These are phyloP conservation scores for Fusarium globosum DNA, from an alignment of 2,329 filamentous ascomycete species.

Conservation along the genomic window DNA sequence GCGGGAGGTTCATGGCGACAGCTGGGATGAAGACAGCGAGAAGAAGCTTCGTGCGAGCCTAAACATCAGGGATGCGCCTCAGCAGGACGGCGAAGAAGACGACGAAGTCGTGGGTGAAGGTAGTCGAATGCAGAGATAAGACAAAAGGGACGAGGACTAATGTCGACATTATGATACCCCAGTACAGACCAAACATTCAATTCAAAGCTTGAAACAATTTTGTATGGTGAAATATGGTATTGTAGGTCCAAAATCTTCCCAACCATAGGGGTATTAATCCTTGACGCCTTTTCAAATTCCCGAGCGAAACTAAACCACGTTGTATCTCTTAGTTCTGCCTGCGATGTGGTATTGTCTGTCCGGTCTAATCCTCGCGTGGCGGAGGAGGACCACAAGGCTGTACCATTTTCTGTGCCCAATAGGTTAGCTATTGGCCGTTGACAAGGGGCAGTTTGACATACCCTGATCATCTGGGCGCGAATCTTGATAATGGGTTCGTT, in stretches of 20 bases:
- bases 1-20: slow-evolving; percentile 66
- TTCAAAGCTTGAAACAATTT: background rate
- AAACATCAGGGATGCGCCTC: slow-evolving; percentile 56
- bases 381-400: slow-evolving; percentile 70
- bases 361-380: slow-evolving; percentile 61
- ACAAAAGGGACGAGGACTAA: background rate
- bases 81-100: slow-evolving; percentile 40
- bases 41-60: slow-evolving; percentile 71
- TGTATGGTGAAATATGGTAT: background rate
- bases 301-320: slow-evolving; percentile 10
- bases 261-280: slow-evolving; percentile 41
- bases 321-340: background rate
- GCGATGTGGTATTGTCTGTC: background rate
- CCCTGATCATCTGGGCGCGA: slow-evolving; percentile 81
- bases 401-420: slow-evolving; percentile 69
- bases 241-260: slow-evolving; percentile 21
- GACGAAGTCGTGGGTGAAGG: slow-evolving; percentile 36
- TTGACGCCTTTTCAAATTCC: slow-evolving; percentile 32
- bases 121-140: slow-evolving; percentile 21
- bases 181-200: slow-evolving; percentile 1
- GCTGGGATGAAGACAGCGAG: slow-evolving; percentile 64
- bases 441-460: slow-evolving; percentile 47
- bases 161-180: slow-evolving; percentile 37
- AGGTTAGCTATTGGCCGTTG: background rate
- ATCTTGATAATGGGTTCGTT: slow-evolving; percentile 87